phyloP scores from a whole-genome alignment of 306 rosid species.

The Mimosa bimucronata region DNA sequence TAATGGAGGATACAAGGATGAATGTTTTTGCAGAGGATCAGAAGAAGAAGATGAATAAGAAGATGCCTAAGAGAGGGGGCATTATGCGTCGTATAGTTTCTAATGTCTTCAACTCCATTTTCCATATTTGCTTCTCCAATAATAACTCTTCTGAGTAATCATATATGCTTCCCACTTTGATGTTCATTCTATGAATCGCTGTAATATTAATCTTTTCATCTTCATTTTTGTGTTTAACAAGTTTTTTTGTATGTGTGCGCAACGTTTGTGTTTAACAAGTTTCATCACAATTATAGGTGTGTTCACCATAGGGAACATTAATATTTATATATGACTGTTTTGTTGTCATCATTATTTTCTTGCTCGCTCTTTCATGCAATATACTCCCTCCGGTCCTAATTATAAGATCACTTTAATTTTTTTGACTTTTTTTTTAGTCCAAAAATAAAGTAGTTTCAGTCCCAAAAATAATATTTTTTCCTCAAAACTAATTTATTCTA shows the following conservation, averaged over 20 bases:
- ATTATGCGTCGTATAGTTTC: conserved; percentile 1
- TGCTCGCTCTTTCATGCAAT: not conserved
- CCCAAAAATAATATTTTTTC: no score
- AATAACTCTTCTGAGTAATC: no score
- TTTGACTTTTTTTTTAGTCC: no score
- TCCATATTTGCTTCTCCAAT: not conserved
- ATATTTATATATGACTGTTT: no score
- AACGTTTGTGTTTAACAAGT: not conserved
- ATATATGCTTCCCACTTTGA: no score
- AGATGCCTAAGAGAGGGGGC: not conserved
- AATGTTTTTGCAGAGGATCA: not conserved
- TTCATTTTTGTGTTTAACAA: not conserved
- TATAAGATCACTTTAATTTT: no score
- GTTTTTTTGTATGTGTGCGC: not conserved
- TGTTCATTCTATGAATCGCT: not conserved
- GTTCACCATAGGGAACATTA: no score
- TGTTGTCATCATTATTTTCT: no score
- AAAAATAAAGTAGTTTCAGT: no score
- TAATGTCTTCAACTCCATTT: not conserved
- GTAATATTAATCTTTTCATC: not conserved
- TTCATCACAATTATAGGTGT: no score
- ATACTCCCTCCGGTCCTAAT: no score
- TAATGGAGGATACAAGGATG: not conserved
- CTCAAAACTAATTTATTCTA: no score
- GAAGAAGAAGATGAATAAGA: not conserved